Conservation (phyloP, 768 basidiomycete genomes). For the Myochromella boudieri region DNA sequence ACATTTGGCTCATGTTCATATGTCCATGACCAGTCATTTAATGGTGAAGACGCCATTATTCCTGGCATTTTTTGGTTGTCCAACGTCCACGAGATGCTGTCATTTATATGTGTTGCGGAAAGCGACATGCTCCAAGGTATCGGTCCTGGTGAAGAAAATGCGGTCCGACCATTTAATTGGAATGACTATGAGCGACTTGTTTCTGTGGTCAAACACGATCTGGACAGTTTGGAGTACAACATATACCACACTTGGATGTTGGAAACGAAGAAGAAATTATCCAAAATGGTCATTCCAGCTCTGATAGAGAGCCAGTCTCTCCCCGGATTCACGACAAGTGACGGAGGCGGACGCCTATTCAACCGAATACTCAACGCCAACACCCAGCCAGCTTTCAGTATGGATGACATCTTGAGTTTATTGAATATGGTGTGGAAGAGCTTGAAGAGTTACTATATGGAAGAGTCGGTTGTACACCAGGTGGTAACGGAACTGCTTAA, state of each 20-base stretch:
- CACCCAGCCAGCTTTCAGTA: constrained; percentile 86
- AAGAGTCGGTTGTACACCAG: constrained; percentile 95
- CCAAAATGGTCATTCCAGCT: constrained; percentile 99
- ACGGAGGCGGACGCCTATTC: constrained; percentile 91
- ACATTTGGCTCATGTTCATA: constrained; percentile 3
- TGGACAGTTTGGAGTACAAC: constrained; percentile 98
- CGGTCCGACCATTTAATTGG: constrained; percentile 94
- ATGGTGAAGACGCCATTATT: constrained; percentile 90
- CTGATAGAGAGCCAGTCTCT: constrained; percentile 96
- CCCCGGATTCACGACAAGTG: constrained; percentile 95
- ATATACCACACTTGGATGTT: constrained; percentile 99
- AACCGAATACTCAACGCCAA: constrained; percentile 88
- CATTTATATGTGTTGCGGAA: constrained; percentile 98
- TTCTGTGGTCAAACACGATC: constrained; percentile 97
- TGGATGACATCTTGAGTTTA: constrained; percentile 97
- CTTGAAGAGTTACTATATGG: constrained; percentile 97
- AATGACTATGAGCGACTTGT: constrained; percentile 95
- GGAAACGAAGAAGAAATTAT: constrained; percentile 93
- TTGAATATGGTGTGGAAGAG: constrained; percentile 98
- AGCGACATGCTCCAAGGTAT: constrained; percentile 98
- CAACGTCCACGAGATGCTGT: constrained; percentile 98
- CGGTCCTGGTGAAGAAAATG: constrained; percentile 91
- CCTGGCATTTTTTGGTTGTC: constrained; percentile 99
- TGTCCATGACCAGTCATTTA: constrained; percentile 68
- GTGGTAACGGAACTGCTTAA: constrained; percentile 93